phyloP scores from a whole-genome alignment of 2,329 filamentous ascomycete species.

The Rachicladosporium sp. region DNA sequence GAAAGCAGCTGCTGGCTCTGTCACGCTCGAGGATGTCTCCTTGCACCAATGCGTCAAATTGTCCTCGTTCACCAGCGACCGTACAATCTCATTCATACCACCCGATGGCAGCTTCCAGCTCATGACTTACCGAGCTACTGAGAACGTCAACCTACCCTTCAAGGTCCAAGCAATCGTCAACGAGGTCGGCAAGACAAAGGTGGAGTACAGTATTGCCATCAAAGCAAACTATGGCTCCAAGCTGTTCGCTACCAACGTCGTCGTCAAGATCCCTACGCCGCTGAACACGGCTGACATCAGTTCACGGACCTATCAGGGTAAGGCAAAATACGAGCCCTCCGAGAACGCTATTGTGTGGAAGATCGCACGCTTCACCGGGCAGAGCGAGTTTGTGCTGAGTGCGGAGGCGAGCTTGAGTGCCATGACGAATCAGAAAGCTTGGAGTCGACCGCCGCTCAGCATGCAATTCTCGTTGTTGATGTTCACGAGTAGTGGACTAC shows the following conservation, averaged over 20 bases:
- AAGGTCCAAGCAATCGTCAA: conserved; percentile 98
- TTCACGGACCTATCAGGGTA: conserved; percentile 86
- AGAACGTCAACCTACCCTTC: conserved; percentile 97
- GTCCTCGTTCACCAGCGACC: conserved; percentile 89
- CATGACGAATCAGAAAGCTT: conserved; percentile 97
- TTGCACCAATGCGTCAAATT: conserved; percentile 98
- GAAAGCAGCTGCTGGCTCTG: conserved; percentile 86
- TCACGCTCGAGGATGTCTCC: conserved; percentile 94
- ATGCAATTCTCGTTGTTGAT: conserved; percentile 89
- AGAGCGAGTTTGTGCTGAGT: conserved; percentile 88
- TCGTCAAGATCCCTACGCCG: conserved; percentile 87
- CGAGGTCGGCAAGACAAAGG: conserved; percentile 90
- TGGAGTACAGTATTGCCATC: conserved; percentile 96
- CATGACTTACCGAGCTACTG: conserved; percentile 95
- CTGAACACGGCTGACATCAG: conserved; percentile 92
- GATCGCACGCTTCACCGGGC: conserved; percentile 95
- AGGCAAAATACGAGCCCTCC: conserved; percentile 95
- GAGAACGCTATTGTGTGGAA: conserved; percentile 99
- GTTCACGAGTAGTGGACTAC: conserved; percentile 88
- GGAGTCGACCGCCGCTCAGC: conserved; percentile 85
- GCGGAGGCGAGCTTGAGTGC: conserved; percentile 86
- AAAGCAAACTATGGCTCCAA: conserved; percentile 95
- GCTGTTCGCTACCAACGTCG: conserved; percentile 91
- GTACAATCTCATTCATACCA: conserved; percentile 93
- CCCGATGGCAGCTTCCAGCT: conserved; percentile 97